These are phyloP conservation scores for Torulaspora quercuum DNA, from an alignment of 805 yeast genomes.

Conservation along the genomic window DNA sequence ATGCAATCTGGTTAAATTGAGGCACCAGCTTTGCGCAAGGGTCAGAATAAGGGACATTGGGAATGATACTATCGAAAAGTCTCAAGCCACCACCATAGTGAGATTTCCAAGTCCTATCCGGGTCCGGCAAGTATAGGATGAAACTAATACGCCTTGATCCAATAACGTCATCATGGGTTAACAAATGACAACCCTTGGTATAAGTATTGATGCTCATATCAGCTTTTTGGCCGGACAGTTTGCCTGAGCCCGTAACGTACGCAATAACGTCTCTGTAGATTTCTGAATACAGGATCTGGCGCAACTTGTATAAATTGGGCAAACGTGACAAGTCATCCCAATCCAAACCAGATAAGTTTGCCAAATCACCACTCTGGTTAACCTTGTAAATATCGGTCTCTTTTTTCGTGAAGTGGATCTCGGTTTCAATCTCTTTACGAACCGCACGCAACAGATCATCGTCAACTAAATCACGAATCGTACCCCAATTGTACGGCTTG, in stretches of 20 bases:
- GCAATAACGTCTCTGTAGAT: slow-evolving; percentile 77
- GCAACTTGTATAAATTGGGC: slow-evolving; percentile 69
- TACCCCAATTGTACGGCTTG: slow-evolving; percentile 88
- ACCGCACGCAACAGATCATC: slow-evolving; percentile 76
- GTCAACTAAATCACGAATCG: slow-evolving; percentile 66
- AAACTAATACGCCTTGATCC: slow-evolving; percentile 92
- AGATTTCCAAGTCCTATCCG: slow-evolving; percentile 83
- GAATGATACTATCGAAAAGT: slow-evolving; percentile 77
- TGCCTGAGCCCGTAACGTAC: slow-evolving; percentile 79
- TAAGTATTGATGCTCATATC: slow-evolving; percentile 92
- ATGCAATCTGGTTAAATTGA: slow-evolving; percentile 93
- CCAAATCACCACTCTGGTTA: slow-evolving; percentile 84
- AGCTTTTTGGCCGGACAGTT: slow-evolving; percentile 82
- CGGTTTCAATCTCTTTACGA: slow-evolving; percentile 74
- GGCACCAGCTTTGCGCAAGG: slow-evolving; percentile 69
- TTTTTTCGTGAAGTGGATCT: slow-evolving; percentile 87
- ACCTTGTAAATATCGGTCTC: slow-evolving; percentile 97
- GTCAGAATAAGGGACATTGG: slow-evolving; percentile 88
- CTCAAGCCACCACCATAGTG: slow-evolving; percentile 92
- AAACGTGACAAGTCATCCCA: slow-evolving; percentile 68
- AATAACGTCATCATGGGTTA: slow-evolving; percentile 96
- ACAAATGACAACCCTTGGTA: slow-evolving; percentile 85
- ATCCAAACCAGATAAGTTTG: slow-evolving; percentile 83
- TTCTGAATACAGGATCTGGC: slow-evolving; percentile 85
- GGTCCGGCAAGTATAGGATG: slow-evolving; percentile 89